Percentiles rank a stretch among this genome's conserved stretches.
Evolutionary conservation across 306 rosid genomes (phyloP).

Genomic region (Lotus japonicus): DNA sequence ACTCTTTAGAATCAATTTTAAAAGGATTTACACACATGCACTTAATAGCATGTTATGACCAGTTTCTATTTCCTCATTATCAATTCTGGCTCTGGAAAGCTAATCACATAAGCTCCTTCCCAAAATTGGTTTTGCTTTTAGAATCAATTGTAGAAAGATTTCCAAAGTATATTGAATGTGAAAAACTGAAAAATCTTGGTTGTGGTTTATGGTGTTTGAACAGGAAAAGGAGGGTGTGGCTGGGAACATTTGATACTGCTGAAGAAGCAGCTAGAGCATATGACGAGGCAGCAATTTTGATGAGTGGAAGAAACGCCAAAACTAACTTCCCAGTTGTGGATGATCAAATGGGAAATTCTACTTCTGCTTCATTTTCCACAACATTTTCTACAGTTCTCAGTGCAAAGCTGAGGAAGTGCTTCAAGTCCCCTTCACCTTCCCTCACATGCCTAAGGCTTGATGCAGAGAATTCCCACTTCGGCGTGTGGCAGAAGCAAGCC

Average conservation of each 20-base stretch:
- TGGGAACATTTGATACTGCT: conserved; percentile 82
- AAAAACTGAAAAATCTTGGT: not conserved
- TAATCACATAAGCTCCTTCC: no score
- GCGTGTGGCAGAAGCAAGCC: conserved; percentile 77
- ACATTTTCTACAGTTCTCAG: conserved; percentile 46
- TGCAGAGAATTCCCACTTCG: conserved; percentile 61
- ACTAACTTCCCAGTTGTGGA: conserved; percentile 62
- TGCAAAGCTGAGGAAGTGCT: conserved; percentile 60
- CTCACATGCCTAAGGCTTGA: conserved; percentile 82
- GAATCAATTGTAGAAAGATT: no score
- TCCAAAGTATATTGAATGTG: not conserved
- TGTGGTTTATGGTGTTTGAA: conserved; percentile 13
- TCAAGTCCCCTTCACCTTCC: conserved; percentile 70
- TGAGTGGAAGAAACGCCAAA: conserved; percentile 82
- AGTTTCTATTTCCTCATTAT: no score
- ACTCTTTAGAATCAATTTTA: no score
- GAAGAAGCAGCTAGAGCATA: conserved; percentile 91
- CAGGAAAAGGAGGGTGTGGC: conserved; percentile 95
- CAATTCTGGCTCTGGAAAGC: no score
- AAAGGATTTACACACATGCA: no score
- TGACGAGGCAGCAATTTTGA: conserved; percentile 80
- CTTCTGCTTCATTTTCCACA: conserved; percentile 9
- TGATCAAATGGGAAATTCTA: not conserved
- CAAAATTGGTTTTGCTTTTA: no score
- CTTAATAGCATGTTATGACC: no score